A percentile compares a stretch with the other conserved stretches of the same genome.
Conservation (phyloP, 805 yeast genomes). For the Candida alai region DNA sequence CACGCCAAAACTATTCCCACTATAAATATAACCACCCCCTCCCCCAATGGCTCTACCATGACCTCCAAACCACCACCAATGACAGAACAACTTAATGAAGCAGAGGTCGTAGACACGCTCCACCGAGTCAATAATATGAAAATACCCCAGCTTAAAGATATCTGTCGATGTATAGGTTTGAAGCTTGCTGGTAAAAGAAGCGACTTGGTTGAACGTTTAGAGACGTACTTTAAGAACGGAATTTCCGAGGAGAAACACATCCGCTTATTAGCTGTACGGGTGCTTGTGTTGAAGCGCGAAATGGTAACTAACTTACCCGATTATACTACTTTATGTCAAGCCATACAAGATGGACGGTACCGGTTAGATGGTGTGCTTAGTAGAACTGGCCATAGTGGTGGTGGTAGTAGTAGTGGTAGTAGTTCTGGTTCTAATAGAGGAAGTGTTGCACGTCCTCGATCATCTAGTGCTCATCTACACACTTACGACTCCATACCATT, state of each 20-base stretch:
- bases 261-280: constrained; percentile 39
- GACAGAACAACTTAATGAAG: too few species aligned
- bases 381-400: neutral
- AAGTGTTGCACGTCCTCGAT: constrained; percentile 3
- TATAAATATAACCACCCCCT: too few species aligned
- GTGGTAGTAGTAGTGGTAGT: too few species aligned
- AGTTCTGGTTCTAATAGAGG: too few species aligned
- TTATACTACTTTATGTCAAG: constrained; percentile 24
- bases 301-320: constrained; percentile 34
- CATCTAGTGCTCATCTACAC: neutral
- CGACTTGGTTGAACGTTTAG: constrained; percentile 53
- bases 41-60: too few species aligned
- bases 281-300: constrained; percentile 37
- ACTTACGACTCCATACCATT: constrained; percentile 14
- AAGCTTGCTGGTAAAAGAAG: constrained; percentile 57
- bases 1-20: too few species aligned
- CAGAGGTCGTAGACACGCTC: constrained; percentile 15
- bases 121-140: constrained; percentile 24
- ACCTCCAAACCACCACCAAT: too few species aligned
- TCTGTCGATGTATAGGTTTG: constrained; percentile 49
- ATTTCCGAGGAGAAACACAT: constrained; percentile 35
- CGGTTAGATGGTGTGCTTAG: constrained; percentile 6
- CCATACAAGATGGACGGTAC: constrained; percentile 27
- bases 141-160: constrained; percentile 49
- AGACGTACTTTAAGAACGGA: constrained; percentile 42